Percentiles rank a stretch among this genome's conserved stretches.
These are phyloP conservation scores for Gypsophila paniculata DNA, from an alignment of 179 eudicot genomes.

Conservation along the genomic window DNA sequence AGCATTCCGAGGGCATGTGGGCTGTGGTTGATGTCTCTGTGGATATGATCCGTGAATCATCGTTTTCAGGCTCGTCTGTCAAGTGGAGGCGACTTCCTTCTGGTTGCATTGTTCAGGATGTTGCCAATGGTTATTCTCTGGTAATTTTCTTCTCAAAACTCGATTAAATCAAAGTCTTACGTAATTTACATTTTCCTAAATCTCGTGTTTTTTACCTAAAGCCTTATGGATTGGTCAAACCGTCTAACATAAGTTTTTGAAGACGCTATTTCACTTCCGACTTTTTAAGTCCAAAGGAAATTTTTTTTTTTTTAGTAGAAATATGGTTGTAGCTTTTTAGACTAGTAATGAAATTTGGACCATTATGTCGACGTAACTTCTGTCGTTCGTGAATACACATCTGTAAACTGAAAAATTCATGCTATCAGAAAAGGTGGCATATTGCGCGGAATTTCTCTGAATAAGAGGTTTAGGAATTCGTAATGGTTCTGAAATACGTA, in stretches of 20 bases:
- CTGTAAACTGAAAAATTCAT: neutral
- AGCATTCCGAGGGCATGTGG: slow-evolving; percentile 63
- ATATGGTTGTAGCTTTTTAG: slow-evolving; percentile 13
- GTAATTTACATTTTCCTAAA: neutral
- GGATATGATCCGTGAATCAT: slow-evolving; percentile 41
- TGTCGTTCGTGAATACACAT: slow-evolving; percentile 8
- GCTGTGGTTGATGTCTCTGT: slow-evolving; percentile 75
- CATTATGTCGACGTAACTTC: slow-evolving; percentile 30
- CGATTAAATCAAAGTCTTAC: neutral
- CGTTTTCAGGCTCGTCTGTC: slow-evolving; percentile 29
- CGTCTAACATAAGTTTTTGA: too few relatives aligned
- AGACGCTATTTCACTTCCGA: too few relatives aligned
- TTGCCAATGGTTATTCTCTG: slow-evolving; percentile 72
- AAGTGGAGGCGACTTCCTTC: slow-evolving; percentile 74
- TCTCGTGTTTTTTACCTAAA: neutral
- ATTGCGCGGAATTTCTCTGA: slow-evolving; percentile 26
- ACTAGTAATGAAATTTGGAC: slow-evolving; percentile 27
- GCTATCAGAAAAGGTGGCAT: slow-evolving; percentile 27
- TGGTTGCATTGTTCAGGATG: slow-evolving; percentile 71
- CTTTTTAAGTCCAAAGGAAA: neutral
- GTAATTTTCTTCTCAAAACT: slow-evolving; percentile 33
- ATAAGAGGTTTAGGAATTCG: slow-evolving; percentile 25
- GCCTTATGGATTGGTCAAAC: neutral
- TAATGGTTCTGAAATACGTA: slow-evolving; percentile 35
- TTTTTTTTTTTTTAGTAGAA: neutral